A percentile compares a stretch with the other conserved stretches of the same genome.
phyloP scores from a whole-genome alignment of 2,329 filamentous ascomycete species.

The Graphilbum ipis-grandicollis region DNA sequence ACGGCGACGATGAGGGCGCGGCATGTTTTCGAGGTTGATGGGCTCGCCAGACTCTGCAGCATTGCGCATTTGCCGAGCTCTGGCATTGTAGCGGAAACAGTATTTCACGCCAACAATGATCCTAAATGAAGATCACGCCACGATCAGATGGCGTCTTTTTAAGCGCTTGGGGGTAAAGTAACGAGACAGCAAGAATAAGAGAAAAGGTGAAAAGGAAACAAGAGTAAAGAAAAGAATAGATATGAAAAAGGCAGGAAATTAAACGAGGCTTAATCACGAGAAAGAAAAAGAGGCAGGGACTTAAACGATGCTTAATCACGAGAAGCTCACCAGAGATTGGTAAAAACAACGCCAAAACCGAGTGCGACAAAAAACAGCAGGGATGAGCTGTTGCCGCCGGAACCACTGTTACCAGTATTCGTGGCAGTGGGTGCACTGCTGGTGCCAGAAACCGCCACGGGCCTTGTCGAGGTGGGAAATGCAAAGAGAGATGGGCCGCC shows the following conservation, averaged over 20 bases:
- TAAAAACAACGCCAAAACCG: constrained; percentile 95
- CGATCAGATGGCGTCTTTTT: no score
- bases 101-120: constrained; percentile 99
- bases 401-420: background rate
- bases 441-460: background rate
- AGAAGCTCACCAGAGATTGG: constrained; percentile 75
- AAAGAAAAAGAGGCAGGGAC: background rate
- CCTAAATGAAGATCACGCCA: constrained; percentile 31
- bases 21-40: constrained; percentile 75
- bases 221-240: no score
- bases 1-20: constrained; percentile 65
- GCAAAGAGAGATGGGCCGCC: constrained; percentile 1
- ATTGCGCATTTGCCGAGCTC: constrained; percentile 63
- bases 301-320: no score
- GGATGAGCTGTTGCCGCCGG: constrained; percentile 19
- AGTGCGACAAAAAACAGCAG: constrained; percentile 33
- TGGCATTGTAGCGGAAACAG: constrained; percentile 94
- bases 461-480: constrained; percentile 5
- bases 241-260: no score
- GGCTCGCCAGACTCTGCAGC: constrained; percentile 70
- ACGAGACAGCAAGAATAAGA: background rate
- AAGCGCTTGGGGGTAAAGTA: background rate
- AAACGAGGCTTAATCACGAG: no score
- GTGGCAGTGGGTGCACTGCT: constrained; percentile 1
- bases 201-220: no score